Base-by-base conservation (phyloP, 2,329 filamentous ascomycete genomes). In the Penicillium psychrosexuale region DNA sequence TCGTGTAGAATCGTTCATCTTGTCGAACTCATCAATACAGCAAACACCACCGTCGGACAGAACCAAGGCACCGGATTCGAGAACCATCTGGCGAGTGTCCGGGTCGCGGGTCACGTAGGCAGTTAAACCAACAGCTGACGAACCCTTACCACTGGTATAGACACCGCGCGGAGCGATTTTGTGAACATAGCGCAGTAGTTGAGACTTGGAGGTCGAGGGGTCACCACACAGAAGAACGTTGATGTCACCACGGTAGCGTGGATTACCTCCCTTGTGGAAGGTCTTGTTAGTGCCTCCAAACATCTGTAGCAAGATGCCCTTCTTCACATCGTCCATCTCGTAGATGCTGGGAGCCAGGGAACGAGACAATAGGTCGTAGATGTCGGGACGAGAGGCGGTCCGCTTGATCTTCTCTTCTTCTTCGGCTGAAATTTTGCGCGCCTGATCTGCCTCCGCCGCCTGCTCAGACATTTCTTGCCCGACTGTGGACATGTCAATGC, bases 291-390 rank as follows among this genome's bases (percentile, higher is more conserved):
- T 96, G 53, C 94, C 94, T 36, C 94, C 93, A 70, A 99, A 99
- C 38, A 99, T 84, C 69, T 99, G 94, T 4, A 99, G 85, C 11
- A 99, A 80, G 58, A 99, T 97, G 11, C 94, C 94, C 77, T 99
- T 99, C 81, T 99, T 99, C 45, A 97, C 91, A 67, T 99, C 94
- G 64, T 99, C 94, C 86, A 96, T 89, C 75, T 99, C 94, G 77
- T 95, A 97, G 67, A 99, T 88, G 56, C 92, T 97, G 13, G 94
- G 94, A 2, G 94, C 94, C 28, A 99, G 80, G 1, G 93, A 97
- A 36, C 93, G 85, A 17, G 94, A 84, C 4, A 99, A 84, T 24
- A 99, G 83, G 22, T 99, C 92, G 72, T 99, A 99, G 51, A 99
- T 86, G 72, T 99, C 94, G 1, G 87, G 80, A 50, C 94, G 85